phyloP scores from a whole-genome alignment of 73 alveolate species.

The Paramecium pentaurelia region DNA sequence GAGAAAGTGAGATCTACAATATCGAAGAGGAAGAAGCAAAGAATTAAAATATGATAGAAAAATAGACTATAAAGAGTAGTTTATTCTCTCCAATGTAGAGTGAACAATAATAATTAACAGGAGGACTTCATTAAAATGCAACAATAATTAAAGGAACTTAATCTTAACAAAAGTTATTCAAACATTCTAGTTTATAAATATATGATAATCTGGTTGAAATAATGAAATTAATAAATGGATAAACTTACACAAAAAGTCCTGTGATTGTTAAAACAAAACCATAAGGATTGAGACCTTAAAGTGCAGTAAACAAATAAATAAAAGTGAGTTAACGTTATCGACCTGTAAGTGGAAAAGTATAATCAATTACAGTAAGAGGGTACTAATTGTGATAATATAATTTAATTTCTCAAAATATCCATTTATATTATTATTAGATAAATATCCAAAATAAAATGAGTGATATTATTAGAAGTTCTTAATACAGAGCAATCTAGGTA shows the following conservation, averaged over 20 bases:
- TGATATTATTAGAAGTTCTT: neutral
- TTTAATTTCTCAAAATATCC: neutral
- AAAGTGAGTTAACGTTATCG: neutral
- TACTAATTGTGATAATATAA: neutral
- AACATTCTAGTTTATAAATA: neutral
- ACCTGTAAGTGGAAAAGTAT: neutral
- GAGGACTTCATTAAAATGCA: neutral
- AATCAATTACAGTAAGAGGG: neutral
- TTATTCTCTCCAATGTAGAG: neutral
- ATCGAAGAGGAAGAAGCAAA: neutral
- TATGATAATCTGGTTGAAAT: neutral
- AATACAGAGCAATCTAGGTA: neutral
- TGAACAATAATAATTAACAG: neutral
- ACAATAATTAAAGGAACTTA: neutral
- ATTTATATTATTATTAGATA: neutral
- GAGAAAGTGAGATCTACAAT: neutral
- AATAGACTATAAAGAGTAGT: neutral
- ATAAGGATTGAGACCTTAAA: conserved; percentile 21
- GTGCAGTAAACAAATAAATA: neutral
- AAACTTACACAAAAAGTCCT: neutral
- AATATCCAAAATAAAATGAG: neutral
- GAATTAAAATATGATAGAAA: neutral
- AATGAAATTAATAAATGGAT: neutral
- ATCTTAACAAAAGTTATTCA: neutral
- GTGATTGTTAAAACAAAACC: neutral